Conservation (phyloP, 106 monocot genomes). For the Ottelia alismoides region DNA sequence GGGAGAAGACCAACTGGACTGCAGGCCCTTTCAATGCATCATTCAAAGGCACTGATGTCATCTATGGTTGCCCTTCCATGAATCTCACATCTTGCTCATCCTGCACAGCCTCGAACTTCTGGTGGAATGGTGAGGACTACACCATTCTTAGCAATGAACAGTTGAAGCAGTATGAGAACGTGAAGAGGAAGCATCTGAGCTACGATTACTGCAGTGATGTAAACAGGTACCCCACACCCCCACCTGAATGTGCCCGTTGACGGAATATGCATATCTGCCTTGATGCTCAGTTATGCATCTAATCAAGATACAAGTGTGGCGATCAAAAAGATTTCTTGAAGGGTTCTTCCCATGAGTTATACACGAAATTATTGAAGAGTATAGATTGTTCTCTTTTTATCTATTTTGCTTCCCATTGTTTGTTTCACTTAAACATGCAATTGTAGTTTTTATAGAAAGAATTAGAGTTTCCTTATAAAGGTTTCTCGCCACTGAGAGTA, state of each 20-base stretch:
- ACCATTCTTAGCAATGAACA: conserved; percentile 18
- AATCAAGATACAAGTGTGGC: background rate
- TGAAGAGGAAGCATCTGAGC: conserved; percentile 19
- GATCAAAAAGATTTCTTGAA: too few species aligned
- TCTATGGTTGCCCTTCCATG: conserved; percentile 22
- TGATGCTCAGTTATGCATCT: background rate
- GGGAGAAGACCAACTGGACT: conserved; percentile 35
- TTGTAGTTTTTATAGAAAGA: too few species aligned
- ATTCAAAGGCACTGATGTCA: conserved; percentile 26
- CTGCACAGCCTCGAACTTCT: conserved; percentile 1
- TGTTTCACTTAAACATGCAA: too few species aligned
- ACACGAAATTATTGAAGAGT: too few species aligned
- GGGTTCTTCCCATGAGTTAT: too few species aligned
- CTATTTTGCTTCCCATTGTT: too few species aligned
- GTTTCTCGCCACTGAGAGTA: too few species aligned
- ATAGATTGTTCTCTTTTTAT: too few species aligned
- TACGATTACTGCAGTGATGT: conserved; percentile 48
- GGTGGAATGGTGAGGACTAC: conserved; percentile 40
- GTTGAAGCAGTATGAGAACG: conserved; percentile 10
- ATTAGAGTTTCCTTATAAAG: too few species aligned
- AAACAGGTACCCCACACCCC: conserved; percentile 9
- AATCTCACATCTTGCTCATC: conserved; percentile 5
- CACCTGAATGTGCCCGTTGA: conserved; percentile 27
- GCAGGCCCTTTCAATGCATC: conserved; percentile 31
- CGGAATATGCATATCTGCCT: background rate